phyloP scores from a whole-genome alignment of 768 basidiomycete species.

The Mycena vitilis region DNA sequence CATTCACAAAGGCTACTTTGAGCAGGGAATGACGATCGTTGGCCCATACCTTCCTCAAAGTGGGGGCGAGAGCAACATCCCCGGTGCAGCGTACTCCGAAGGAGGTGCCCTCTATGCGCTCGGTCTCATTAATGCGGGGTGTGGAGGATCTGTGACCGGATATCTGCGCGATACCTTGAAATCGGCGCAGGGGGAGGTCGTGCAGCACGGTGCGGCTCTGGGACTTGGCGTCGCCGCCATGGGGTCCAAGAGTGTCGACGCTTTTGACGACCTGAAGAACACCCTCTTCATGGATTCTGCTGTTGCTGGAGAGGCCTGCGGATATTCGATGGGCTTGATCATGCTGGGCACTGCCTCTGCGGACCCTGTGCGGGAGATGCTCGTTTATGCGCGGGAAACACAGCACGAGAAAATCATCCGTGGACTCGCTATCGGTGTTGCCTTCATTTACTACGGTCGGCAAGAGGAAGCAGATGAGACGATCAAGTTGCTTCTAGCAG shows the following conservation, averaged over 20 bases:
- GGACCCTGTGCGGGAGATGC: slow-evolving; percentile 91
- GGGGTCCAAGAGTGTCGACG: slow-evolving; percentile 88
- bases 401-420: slow-evolving; percentile 99
- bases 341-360: slow-evolving; percentile 95
- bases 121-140: slow-evolving; percentile 94
- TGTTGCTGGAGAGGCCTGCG: slow-evolving; percentile 94
- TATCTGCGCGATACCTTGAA: slow-evolving; percentile 87
- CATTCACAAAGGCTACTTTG: slow-evolving; percentile 96
- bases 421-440: slow-evolving; percentile 91
- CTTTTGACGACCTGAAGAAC: slow-evolving; percentile 92
- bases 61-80: slow-evolving; percentile 79
- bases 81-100: slow-evolving; percentile 89
- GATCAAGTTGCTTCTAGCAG: slow-evolving; percentile 79
- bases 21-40: slow-evolving; percentile 92
- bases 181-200: slow-evolving; percentile 82
- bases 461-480: slow-evolving; percentile 94
- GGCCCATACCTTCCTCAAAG: slow-evolving; percentile 91
- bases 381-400: slow-evolving; percentile 95
- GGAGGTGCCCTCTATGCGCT: slow-evolving; percentile 97
- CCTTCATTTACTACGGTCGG: slow-evolving; percentile 91
- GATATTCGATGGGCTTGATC: slow-evolving; percentile 97
- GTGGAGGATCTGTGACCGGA: slow-evolving; percentile 79
- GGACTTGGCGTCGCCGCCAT: slow-evolving; percentile 97
- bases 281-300: slow-evolving; percentile 95
- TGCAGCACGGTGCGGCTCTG: slow-evolving; percentile 97